These are phyloP conservation scores for Aspergillus leporis DNA, from an alignment of 495 filamentous ascomycete species.

Conservation along the genomic window DNA sequence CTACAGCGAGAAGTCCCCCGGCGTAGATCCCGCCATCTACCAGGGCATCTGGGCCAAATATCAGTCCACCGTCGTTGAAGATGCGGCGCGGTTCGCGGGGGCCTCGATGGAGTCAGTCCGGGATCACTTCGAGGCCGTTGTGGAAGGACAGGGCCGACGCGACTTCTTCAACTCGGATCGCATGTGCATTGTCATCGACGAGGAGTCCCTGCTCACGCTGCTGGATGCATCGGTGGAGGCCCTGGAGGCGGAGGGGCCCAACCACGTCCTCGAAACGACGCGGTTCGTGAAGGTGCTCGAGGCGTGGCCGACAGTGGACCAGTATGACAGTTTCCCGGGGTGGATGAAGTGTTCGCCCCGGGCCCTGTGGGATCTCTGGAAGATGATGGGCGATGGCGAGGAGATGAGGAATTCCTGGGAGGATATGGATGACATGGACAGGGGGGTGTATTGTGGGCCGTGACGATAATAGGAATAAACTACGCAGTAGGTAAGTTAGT, in stretches of 20 bases:
- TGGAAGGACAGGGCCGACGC: constrained; percentile 11
- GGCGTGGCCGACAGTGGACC: constrained; percentile 18
- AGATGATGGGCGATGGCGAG: constrained; percentile 14
- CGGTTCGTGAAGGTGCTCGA: constrained; percentile 23
- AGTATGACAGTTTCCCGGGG: constrained; percentile 19
- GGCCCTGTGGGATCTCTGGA: constrained; percentile 15
- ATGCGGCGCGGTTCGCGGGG: constrained; percentile 10
- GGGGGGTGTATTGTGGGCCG: background rate
- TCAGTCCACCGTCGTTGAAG: constrained; percentile 14
- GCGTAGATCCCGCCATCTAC: too few relatives aligned
- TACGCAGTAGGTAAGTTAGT: too few relatives aligned
- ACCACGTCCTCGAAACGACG: background rate
- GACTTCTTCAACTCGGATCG: constrained; percentile 7
- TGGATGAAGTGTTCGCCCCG: constrained; percentile 21
- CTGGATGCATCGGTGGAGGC: constrained; percentile 8
- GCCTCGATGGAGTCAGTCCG: constrained; percentile 17
- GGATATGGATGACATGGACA: constrained; percentile 1
- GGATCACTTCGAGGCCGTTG: constrained; percentile 18
- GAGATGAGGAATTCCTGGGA: constrained; percentile 10
- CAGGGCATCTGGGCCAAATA: constrained; percentile 9
- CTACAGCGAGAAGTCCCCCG: too few relatives aligned
- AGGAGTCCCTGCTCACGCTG: constrained; percentile 14
- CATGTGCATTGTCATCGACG: constrained; percentile 17
- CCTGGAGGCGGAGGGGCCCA: constrained; percentile 3
- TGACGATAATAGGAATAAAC: too few relatives aligned